phyloP scores from a whole-genome alignment of 345 rosid genomes.

The Physaria fendleri region DNA sequence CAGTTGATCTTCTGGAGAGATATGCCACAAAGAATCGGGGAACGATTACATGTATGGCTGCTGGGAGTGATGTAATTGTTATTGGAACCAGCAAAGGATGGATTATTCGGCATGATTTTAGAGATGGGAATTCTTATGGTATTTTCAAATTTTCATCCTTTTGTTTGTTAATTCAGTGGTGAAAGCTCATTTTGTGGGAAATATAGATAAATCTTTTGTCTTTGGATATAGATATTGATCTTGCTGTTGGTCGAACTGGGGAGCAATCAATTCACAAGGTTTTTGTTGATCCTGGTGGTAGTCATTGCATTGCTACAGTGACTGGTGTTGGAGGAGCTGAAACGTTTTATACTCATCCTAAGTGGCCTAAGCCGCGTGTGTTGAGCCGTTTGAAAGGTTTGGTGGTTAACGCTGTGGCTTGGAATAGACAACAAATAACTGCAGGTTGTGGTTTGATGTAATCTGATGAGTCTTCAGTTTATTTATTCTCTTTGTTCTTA shows the following conservation, averaged over 20 bases:
- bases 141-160: not conserved
- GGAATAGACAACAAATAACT: constrained; percentile 91
- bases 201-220: not conserved
- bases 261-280: constrained; percentile 88
- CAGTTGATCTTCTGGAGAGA: constrained; percentile 87
- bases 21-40: constrained; percentile 88
- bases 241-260: constrained; percentile 75
- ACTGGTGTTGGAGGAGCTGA: constrained; percentile 83
- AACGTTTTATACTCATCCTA: constrained; percentile 83
- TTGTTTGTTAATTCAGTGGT: not conserved
- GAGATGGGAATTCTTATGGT: constrained; percentile 78
- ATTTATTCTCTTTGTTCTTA: not conserved
- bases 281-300: constrained; percentile 96
- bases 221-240: constrained; percentile 62
- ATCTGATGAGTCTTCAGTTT: not conserved
- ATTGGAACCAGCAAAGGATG: constrained; percentile 94
- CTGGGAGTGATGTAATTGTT: constrained; percentile 91
- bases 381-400: constrained; percentile 75
- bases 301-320: constrained; percentile 85
- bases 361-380: constrained; percentile 89
- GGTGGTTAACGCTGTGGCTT: constrained; percentile 80
- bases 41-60: constrained; percentile 86
- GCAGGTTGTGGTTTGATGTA: constrained; percentile 52
- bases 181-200: not conserved
- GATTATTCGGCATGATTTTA: constrained; percentile 87